phyloP scores from a whole-genome alignment of 1,284 basidiomycete species.

The Afroboletus lepidellus region DNA sequence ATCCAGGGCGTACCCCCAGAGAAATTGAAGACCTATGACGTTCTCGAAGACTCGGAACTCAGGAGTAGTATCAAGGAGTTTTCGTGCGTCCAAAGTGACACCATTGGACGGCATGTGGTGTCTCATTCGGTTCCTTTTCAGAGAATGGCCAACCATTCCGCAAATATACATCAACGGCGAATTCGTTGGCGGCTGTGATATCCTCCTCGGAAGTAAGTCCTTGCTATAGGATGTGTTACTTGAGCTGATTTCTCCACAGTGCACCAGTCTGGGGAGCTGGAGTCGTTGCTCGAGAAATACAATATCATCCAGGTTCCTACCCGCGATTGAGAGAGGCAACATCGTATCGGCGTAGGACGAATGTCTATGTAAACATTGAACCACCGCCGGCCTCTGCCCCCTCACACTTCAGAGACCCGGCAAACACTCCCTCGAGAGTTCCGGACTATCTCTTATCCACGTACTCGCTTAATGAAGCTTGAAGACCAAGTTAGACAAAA shows the following conservation, averaged over 20 bases:
- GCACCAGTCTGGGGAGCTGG: constrained; percentile 96
- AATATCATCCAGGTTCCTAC: constrained; percentile 52
- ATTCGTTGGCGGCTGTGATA: constrained; percentile 53
- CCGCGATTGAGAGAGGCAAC: too few relatives aligned
- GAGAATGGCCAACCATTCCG: constrained; percentile 96
- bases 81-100: constrained; percentile 59
- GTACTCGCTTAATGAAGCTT: too few relatives aligned
- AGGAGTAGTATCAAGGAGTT: constrained; percentile 91
- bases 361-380: too few relatives aligned
- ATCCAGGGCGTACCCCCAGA: constrained; percentile 80
- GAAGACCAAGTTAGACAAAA: too few relatives aligned
- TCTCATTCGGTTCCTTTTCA: neutral
- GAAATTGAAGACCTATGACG: constrained; percentile 88
- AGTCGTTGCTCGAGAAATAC: constrained; percentile 76
- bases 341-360: too few relatives aligned
- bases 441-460: too few relatives aligned
- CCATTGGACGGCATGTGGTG: neutral
- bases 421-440: too few relatives aligned
- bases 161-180: constrained; percentile 95
- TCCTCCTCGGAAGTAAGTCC: neutral
- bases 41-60: constrained; percentile 84
- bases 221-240: neutral
- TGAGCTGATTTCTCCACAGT: constrained; percentile 46
- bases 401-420: too few relatives aligned
- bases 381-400: too few relatives aligned